These are phyloP conservation scores for Boletus subcaerulescens DNA, from an alignment of 768 basidiomycete species.

Conservation along the genomic window DNA sequence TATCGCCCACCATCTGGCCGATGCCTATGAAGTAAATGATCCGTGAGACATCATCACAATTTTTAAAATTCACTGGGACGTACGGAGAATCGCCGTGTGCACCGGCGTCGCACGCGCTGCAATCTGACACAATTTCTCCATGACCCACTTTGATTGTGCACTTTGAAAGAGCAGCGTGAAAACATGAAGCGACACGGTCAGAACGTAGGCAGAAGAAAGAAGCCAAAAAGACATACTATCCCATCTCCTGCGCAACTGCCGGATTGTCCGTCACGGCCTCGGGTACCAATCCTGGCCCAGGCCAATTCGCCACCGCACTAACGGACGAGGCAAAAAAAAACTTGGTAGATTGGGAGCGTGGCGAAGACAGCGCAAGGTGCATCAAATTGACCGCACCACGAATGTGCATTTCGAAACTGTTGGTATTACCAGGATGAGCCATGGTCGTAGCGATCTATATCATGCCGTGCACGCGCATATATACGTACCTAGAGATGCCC, in stretches of 20 bases:
- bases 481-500: conserved; percentile 24
- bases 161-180: neutral
- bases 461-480: neutral
- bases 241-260: conserved; percentile 30
- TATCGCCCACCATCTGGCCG: conserved; percentile 57
- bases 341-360: conserved; percentile 28
- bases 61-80: neutral
- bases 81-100: conserved; percentile 20
- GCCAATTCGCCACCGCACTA: conserved; percentile 30
- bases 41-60: neutral
- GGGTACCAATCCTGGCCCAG: conserved; percentile 15
- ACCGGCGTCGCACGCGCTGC: conserved; percentile 32
- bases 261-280: conserved; percentile 25
- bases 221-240: conserved; percentile 26
- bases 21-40: conserved; percentile 34
- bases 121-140: conserved; percentile 49
- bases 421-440: conserved; percentile 1
- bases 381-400: conserved; percentile 50
- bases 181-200: neutral
- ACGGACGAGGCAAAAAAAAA: conserved; percentile 56
- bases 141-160: conserved; percentile 48
- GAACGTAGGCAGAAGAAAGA: neutral
- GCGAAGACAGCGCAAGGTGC: conserved; percentile 43
- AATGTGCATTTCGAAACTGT: conserved; percentile 44
- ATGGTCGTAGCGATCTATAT: too few relatives aligned